These are phyloP conservation scores for Fusarium illudens DNA, from an alignment of 2,329 filamentous ascomycete species.

Conservation along the genomic window DNA sequence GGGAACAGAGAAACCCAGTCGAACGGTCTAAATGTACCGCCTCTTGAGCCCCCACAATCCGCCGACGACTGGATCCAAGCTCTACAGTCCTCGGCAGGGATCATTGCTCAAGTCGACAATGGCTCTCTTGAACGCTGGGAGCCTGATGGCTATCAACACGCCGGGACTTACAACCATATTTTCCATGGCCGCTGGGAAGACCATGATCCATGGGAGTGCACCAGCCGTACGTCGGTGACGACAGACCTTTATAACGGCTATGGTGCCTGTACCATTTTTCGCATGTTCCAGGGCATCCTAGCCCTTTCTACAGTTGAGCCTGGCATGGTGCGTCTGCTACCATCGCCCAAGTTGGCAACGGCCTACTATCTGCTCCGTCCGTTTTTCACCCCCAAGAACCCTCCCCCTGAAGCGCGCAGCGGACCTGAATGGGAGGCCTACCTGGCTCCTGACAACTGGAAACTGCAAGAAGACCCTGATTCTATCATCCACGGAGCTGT, in stretches of 20 bases:
- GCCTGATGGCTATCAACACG: conserved; percentile 69
- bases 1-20: conserved; percentile 51
- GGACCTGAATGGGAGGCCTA: conserved; percentile 60
- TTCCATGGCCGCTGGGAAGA: conserved; percentile 64
- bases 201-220: conserved; percentile 65
- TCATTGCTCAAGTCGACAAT: conserved; percentile 74
- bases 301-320: conserved; percentile 66
- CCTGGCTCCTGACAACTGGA: conserved; percentile 57
- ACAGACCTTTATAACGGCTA: conserved; percentile 67
- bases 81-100: conserved; percentile 55
- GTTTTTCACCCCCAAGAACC: conserved; percentile 59
- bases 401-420: conserved; percentile 50
- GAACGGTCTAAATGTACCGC: conserved; percentile 32
- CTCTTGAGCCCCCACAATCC: conserved; percentile 42
- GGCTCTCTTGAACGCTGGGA: conserved; percentile 79
- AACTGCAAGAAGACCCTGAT: conserved; percentile 58
- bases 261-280: conserved; percentile 65
- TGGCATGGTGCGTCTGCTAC: conserved; percentile 74
- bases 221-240: conserved; percentile 61
- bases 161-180: conserved; percentile 63
- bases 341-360: conserved; percentile 77
- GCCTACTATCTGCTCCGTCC: conserved; percentile 77
- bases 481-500: conserved; percentile 68
- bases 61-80: conserved; percentile 51
- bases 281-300: conserved; percentile 66